Percentiles rank a stretch among this genome's conserved stretches.
Conservation (phyloP, 148 eudicot genomes). For the Suaeda aralocaspica region DNA sequence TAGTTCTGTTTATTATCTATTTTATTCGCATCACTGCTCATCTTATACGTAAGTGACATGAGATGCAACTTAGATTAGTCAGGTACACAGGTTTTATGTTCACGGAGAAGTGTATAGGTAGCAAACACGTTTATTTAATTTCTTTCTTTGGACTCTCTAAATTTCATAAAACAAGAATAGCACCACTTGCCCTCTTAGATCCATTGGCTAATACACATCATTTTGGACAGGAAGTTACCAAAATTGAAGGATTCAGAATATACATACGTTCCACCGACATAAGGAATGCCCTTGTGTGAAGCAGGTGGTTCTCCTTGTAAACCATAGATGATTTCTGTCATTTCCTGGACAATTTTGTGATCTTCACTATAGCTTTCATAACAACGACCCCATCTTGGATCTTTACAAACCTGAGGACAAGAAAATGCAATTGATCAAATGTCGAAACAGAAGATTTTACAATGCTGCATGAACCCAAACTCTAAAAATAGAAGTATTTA, state of each 20-base stretch:
- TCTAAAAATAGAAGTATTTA: constrained; percentile 23
- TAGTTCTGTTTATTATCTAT: no score
- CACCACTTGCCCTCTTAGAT: background rate
- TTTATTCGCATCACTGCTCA: no score
- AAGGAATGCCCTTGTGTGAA: constrained; percentile 49
- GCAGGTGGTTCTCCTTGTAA: constrained; percentile 77
- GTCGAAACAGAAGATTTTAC: background rate
- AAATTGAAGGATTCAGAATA: background rate
- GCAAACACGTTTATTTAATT: no score
- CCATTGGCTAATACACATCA: background rate
- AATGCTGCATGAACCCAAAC: background rate
- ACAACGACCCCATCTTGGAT: constrained; percentile 91
- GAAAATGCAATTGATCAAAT: constrained; percentile 4
- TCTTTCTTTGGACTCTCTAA: background rate
- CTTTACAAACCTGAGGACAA: constrained; percentile 64
- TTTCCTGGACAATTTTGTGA: constrained; percentile 57
- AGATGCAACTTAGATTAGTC: no score
- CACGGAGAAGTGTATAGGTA: no score
- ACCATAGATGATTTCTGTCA: constrained; percentile 83
- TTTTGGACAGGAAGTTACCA: background rate
- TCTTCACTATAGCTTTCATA: constrained; percentile 88
- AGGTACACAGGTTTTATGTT: no score
- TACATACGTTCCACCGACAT: constrained; percentile 57
- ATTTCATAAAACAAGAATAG: no score
- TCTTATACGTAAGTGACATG: no score